Evolutionary conservation across 306 rosid genomes (phyloP).

Genomic region (Carpinus fangiana): DNA sequence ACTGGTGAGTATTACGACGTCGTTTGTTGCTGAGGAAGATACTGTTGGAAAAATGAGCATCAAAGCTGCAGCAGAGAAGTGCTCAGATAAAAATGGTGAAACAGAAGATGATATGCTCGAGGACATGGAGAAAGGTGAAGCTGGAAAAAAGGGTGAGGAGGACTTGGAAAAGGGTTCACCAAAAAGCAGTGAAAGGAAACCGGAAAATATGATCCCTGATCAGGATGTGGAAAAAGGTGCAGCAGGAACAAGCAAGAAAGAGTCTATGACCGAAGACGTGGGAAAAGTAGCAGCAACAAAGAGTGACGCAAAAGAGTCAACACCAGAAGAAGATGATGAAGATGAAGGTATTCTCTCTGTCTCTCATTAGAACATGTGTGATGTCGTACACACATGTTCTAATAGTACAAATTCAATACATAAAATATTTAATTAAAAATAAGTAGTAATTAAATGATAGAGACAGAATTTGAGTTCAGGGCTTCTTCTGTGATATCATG

Average conservation of each 20-base stretch:
- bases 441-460: too few relatives aligned
- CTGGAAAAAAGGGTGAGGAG: constrained; percentile 23
- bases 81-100: constrained; percentile 31
- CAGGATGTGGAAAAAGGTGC: constrained; percentile 28
- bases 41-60: constrained; percentile 44
- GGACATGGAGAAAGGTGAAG: constrained; percentile 53
- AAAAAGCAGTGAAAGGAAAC: constrained; percentile 16
- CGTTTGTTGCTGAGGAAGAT: constrained; percentile 96
- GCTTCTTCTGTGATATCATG: too few relatives aligned
- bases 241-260: background rate
- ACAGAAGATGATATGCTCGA: constrained; percentile 35
- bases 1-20: constrained; percentile 88
- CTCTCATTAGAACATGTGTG: background rate
- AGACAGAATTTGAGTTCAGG: too few relatives aligned
- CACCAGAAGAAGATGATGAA: constrained; percentile 11
- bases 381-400: too few relatives aligned
- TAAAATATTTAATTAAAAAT: too few relatives aligned
- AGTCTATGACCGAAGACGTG: background rate
- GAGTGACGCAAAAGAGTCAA: constrained; percentile 10
- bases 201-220: background rate
- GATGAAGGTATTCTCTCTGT: constrained; percentile 30
- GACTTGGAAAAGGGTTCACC: constrained; percentile 22
- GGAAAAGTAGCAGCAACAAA: constrained; percentile 10
- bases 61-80: constrained; percentile 35
- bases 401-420: too few relatives aligned